Percentiles rank a stretch among this genome's conserved stretches.
Conservation (phyloP, 2,329 filamentous ascomycete genomes). For the Macroventuria anomochaeta region DNA sequence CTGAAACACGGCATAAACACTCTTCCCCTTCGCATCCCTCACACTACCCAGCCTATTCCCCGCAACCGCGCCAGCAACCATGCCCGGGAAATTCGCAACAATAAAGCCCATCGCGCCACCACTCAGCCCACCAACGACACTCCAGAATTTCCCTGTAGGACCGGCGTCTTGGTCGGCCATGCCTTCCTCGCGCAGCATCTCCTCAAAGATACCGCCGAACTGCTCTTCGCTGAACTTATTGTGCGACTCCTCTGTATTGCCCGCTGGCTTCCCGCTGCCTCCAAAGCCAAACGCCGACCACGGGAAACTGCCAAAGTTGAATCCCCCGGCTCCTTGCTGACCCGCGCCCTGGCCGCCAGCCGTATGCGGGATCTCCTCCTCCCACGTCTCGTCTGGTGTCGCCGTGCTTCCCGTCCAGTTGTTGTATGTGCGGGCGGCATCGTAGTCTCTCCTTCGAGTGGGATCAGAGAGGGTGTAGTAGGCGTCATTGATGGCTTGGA, state of each 20-base stretch:
- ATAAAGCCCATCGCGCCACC: slow-evolving; percentile 95
- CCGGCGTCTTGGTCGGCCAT: slow-evolving; percentile 72
- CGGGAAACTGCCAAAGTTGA: slow-evolving; percentile 63
- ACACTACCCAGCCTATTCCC: slow-evolving; percentile 92
- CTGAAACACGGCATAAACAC: slow-evolving; percentile 90
- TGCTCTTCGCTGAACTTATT: slow-evolving; percentile 74
- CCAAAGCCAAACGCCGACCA: slow-evolving; percentile 77
- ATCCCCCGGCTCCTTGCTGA: slow-evolving; percentile 11
- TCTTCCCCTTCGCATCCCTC: slow-evolving; percentile 89
- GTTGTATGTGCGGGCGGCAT: slow-evolving; percentile 70
- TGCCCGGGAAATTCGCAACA: slow-evolving; percentile 86
- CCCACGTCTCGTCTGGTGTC: slow-evolving; percentile 54
- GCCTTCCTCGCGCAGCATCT: slow-evolving; percentile 61
- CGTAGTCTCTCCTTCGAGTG: slow-evolving; percentile 80
- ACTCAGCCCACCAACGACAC: slow-evolving; percentile 80
- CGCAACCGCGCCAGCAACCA: slow-evolving; percentile 87
- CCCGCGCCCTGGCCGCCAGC: neutral
- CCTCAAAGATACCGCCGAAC: slow-evolving; percentile 73
- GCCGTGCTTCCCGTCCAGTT: slow-evolving; percentile 52
- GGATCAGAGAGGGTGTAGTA: slow-evolving; percentile 90
- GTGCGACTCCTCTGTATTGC: slow-evolving; percentile 54
- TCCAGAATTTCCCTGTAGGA: slow-evolving; percentile 82
- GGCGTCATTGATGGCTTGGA: slow-evolving; percentile 91
- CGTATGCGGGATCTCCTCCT: slow-evolving; percentile 57
- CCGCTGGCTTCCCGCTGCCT: slow-evolving; percentile 49